These are phyloP conservation scores for Russula foetens DNA, from an alignment of 768 basidiomycete species.

Conservation along the genomic window DNA sequence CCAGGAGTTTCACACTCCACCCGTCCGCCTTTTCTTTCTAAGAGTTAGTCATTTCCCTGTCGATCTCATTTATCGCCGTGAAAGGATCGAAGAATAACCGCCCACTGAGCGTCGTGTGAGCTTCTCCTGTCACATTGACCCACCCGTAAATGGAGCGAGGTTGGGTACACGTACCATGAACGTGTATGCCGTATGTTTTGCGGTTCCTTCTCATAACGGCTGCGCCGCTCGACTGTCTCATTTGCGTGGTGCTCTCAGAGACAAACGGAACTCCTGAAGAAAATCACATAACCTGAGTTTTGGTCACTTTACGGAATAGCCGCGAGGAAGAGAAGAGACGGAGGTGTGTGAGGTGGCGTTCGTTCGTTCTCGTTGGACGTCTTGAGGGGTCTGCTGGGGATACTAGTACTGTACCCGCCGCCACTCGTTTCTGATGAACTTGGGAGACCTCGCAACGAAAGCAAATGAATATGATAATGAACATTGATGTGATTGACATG, in stretches of 20 bases:
- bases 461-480: background rate
- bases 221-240: background rate
- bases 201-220: background rate
- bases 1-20: background rate
- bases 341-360: background rate
- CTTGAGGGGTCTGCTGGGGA: no score
- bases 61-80: conserved; percentile 2
- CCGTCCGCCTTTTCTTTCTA: background rate
- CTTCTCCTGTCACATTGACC: background rate
- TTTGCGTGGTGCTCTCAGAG: background rate
- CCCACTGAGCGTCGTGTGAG: background rate
- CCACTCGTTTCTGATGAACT: background rate
- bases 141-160: background rate
- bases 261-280: background rate
- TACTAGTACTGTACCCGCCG: no score
- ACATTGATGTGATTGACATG: background rate
- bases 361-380: background rate
- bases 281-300: background rate
- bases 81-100: background rate
- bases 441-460: background rate
- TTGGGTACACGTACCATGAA: background rate
- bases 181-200: conserved; percentile 15
- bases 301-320: background rate
- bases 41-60: background rate
- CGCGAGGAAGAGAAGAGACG: background rate